Percentiles rank a stretch among this genome's conserved stretches.
Conservation (phyloP, 169 alveolate genomes). For the Eimeria nieschulzi region DNA sequence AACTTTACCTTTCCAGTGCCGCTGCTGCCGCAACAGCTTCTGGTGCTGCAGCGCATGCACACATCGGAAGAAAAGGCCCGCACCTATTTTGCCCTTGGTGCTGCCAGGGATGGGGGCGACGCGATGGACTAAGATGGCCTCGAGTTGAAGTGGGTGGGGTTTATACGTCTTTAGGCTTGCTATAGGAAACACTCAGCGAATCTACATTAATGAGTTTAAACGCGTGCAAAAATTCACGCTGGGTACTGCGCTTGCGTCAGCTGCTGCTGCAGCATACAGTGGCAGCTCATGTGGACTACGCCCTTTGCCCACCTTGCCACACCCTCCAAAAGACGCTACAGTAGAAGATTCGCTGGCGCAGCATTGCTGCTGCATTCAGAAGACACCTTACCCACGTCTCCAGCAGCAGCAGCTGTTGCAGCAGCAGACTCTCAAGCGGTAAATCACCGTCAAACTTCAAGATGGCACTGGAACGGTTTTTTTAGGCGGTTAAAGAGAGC, state of each 20-base stretch:
- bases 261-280: background rate
- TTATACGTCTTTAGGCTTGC: slow-evolving; percentile 22
- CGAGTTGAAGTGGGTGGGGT: slow-evolving; percentile 65
- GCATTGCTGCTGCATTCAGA: background rate
- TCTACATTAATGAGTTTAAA: background rate
- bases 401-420: background rate
- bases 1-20: background rate
- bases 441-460: slow-evolving; percentile 70
- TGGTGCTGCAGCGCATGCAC: background rate
- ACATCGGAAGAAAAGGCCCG: background rate
- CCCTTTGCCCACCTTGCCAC: too few species aligned
- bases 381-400: background rate
- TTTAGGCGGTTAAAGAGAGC: slow-evolving; percentile 22
- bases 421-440: background rate
- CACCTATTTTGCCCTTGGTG: slow-evolving; percentile 72
- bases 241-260: background rate
- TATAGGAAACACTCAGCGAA: slow-evolving; percentile 45
- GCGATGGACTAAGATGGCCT: slow-evolving; percentile 71
- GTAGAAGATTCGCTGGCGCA: too few species aligned
- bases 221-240: background rate
- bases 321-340: too few species aligned
- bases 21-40: slow-evolving; percentile 1
- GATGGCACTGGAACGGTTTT: background rate
- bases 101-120: slow-evolving; percentile 77
- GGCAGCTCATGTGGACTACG: background rate